phyloP scores from a whole-genome alignment of 2,329 filamentous ascomycete genomes.

The Septoria petroselini region DNA sequence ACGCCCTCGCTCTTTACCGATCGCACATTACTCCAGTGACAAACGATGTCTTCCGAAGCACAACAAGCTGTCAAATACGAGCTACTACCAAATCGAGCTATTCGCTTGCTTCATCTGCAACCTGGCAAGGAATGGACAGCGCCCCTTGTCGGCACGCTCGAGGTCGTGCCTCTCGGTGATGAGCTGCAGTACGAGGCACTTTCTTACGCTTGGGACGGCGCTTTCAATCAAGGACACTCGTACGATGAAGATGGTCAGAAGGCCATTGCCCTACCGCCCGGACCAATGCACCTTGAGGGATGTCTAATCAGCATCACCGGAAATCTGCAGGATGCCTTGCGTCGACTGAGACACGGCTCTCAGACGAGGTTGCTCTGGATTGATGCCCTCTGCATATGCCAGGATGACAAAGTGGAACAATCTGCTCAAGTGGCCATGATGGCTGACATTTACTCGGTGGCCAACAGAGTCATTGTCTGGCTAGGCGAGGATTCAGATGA shows the following conservation, averaged over 20 bases:
- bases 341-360: not conserved
- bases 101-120: not conserved
- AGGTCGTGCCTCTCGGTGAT: not conserved
- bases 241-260: not conserved
- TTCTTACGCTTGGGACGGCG: not conserved
- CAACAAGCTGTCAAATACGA: not conserved
- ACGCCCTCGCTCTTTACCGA: too few relatives aligned
- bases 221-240: not conserved
- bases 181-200: not conserved
- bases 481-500: not conserved
- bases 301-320: not conserved
- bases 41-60: too few relatives aligned
- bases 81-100: not conserved
- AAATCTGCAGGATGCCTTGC: not conserved
- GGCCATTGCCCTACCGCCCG: not conserved
- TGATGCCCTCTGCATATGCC: not conserved
- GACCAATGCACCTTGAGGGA: not conserved
- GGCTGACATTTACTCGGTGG: not conserved
- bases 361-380: not conserved
- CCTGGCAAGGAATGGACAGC: not conserved
- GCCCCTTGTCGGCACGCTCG: not conserved
- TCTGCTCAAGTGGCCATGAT: not conserved
- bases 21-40: too few relatives aligned
- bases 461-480: not conserved
- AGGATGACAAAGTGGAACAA: not conserved